Base-by-base conservation (phyloP, 257 asterid species). In the Leptodermis oblonga region DNA sequence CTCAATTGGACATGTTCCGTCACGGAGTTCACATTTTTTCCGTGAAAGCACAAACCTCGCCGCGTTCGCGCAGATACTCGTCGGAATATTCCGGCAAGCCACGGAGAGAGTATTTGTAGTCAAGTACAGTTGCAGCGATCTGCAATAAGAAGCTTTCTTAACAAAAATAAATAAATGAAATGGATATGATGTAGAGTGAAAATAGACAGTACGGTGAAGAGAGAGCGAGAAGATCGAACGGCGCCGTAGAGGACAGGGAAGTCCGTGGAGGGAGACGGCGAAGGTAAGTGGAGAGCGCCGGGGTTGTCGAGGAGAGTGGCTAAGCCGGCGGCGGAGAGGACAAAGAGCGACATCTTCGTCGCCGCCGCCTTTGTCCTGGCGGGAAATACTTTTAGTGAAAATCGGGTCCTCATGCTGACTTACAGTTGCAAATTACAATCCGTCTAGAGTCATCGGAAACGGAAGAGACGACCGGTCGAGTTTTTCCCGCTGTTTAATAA, bases 211-310 rank as follows among this genome's bases (percentile, higher is more conserved):
- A 87, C 98, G 20, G 91, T 78, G 78, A 76, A 78, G 68, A 93
- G 31, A 65, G 96, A 86, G 76, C 96, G 96, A 70, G 90, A 83
- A 72, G 96, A 90, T 67, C 97, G 98, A 48, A 88, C 77, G 76
- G 81, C 80, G 82, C 94, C 90, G 79, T 88, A 80, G 55, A 85
- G 71, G 79, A 83, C 77, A 69, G 85, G 73, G 54, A 63, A 81
- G 70, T 78, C 81, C 55, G 42, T 25, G 13, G 70, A 31, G 41
- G 82, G 20, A 36, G 71, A 51, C 7, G 48, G 39, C 56, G 84
- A 2, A n/a, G 63, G 39, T 31, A 14, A 31, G 55, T 34, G n/a
- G 67, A 49, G 36, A 33, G 62, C 26, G 66, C 65, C 73, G 51
- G 78, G 70, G 68, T 68, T 62, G 73, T 73, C 49, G 70, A 73